Evolutionary conservation across 768 basidiomycete genomes (phyloP), one percentile per base, ranked within the genome.

Genomic region (Boletus pseudopeckii): DNA sequence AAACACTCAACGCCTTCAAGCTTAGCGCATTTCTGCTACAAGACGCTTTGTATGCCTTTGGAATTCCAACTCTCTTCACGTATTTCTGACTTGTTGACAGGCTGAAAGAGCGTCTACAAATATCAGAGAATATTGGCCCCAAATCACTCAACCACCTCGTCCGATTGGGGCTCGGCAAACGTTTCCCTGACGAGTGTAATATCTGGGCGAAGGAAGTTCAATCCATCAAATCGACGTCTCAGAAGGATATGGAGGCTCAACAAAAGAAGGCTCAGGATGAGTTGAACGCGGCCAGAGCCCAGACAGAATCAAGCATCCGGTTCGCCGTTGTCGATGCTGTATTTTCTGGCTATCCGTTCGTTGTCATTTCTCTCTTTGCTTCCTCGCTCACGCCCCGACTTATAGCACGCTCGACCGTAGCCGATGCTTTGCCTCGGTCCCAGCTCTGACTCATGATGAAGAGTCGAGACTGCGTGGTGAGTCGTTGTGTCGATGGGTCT

Each of bases 81-180:
- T 20, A 9, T 44, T 39, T 37, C 40, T 56, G 42, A 65, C 5
- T 9, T 13, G 17, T 50, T 36, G 7, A 38, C 18, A 73, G 72
- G 41, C 11, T 48, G 34, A 62, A 48, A 14, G 72, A 66, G 46
- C 58, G 38, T 14, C 28, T 75, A 42, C 61, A 63, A 11, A 37
- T 76, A 22, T 56, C 58, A 7, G 59, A 65, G 24, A 40, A 50
- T 4, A 47, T 74, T 7, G 5, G 48, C 17, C 62, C 61, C 26
- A 68, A 54, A 17, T 64, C 62, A 7, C 52, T 77, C 17, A 50
- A 59, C 2, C 57, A 67, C 18, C 63, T 77, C 7, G 30, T 70
- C 15, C 58, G 62, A 13, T 36, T 64, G 20, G 76, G 72, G 0
- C 66, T 76, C 9, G 24, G 28, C n/a, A 62, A 60, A 20, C 69